These are phyloP conservation scores for Scutellaria minor DNA, from an alignment of 257 asterid species.

Conservation along the genomic window DNA sequence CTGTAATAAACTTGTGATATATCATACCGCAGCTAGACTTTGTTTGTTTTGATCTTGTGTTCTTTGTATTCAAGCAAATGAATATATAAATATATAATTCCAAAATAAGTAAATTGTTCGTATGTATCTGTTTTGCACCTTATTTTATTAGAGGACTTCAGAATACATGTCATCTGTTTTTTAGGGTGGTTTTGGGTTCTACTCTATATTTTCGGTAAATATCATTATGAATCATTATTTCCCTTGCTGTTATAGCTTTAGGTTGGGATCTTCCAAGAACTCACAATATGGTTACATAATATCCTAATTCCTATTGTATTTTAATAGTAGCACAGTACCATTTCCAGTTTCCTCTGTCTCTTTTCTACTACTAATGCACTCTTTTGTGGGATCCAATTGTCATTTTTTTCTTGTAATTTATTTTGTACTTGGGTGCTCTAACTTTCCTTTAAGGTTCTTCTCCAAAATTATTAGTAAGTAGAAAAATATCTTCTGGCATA, in stretches of 20 bases:
- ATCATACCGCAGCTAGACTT: conserved; percentile 1
- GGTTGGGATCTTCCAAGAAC: neutral
- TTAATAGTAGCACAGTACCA: neutral
- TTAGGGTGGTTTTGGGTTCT: neutral
- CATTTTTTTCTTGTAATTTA: neutral
- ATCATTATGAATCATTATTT: neutral
- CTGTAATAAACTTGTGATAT: conserved; percentile 14
- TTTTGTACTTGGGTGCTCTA: neutral
- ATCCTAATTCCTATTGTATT: neutral
- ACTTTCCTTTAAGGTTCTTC: neutral
- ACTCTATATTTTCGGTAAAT: neutral
- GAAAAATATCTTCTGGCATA: neutral
- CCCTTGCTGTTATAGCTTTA: neutral
- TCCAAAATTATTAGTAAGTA: neutral
- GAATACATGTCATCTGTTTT: neutral
- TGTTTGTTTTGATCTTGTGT: neutral
- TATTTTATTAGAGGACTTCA: too few species aligned
- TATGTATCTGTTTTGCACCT: too few species aligned
- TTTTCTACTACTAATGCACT: neutral
- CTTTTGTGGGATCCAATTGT: conserved; percentile 16
- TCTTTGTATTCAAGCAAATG: too few species aligned
- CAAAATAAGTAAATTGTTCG: too few species aligned
- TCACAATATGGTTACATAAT: neutral
- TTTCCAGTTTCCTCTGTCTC: conserved; percentile 1
- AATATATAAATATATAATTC: too few species aligned